Percentiles rank a stretch among this genome's conserved stretches.
Evolutionary conservation across 805 yeast genomes (phyloP).

Genomic region (Ogataea trehaloabstinens): DNA sequence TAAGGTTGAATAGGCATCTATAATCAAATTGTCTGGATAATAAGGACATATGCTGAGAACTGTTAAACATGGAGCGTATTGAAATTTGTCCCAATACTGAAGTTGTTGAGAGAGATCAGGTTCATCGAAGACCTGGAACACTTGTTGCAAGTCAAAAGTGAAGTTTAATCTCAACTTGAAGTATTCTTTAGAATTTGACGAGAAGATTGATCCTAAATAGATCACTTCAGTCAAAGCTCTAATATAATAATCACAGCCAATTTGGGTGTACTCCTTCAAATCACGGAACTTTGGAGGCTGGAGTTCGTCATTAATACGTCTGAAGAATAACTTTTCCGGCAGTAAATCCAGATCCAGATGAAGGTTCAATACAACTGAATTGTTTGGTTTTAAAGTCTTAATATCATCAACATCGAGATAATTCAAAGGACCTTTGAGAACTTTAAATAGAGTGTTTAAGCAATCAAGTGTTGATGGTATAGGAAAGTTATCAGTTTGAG

Average conservation of each 20-base stretch:
- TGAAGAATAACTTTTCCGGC: constrained; percentile 45
- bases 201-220: constrained; percentile 36
- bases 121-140: constrained; percentile 26
- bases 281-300: constrained; percentile 30
- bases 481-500: constrained; percentile 12
- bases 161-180: constrained; percentile 18
- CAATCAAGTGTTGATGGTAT: constrained; percentile 58
- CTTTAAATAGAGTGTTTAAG: constrained; percentile 57
- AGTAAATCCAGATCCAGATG: constrained; percentile 57
- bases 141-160: constrained; percentile 17
- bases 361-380: constrained; percentile 48
- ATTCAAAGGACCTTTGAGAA: constrained; percentile 64
- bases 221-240: constrained; percentile 55
- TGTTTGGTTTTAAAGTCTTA: constrained; percentile 54
- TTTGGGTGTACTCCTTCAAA: constrained; percentile 20
- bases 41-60: constrained; percentile 47
- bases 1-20: constrained; percentile 44
- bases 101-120: constrained; percentile 21
- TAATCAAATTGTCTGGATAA: constrained; percentile 48
- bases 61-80: constrained; percentile 31
- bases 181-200: constrained; percentile 20
- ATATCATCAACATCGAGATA: constrained; percentile 41
- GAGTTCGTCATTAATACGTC: constrained; percentile 29
- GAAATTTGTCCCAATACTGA: constrained; percentile 24
- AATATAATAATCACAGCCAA: constrained; percentile 47